Conservation (phyloP, 345 rosid genomes). For the Populus davidiana region DNA sequence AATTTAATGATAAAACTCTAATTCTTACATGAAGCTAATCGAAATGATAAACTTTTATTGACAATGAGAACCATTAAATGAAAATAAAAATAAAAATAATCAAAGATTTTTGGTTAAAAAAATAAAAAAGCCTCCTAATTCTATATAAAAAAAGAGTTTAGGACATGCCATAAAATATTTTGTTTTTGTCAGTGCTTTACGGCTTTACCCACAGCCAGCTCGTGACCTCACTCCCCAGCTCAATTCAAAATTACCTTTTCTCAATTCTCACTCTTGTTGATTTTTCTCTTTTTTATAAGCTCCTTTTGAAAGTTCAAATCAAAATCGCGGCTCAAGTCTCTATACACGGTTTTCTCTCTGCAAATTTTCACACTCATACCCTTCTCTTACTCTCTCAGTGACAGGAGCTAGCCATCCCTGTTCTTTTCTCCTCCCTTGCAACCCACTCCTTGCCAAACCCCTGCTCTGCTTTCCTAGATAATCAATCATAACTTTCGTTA, state of each 20-base stretch:
- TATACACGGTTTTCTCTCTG: background rate
- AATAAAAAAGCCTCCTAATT: too few species aligned
- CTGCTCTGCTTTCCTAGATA: too few species aligned
- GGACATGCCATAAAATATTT: too few species aligned
- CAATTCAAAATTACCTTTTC: conserved; percentile 8
- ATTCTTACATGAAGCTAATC: too few species aligned
- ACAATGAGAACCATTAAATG: too few species aligned
- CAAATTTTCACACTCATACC: background rate
- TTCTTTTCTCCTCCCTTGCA: background rate
- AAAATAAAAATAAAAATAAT: too few species aligned
- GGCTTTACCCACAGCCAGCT: background rate
- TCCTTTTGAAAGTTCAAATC: conserved; percentile 17
- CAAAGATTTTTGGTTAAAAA: too few species aligned
- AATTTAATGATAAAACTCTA: too few species aligned
- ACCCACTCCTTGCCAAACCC: background rate
- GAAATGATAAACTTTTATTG: too few species aligned
- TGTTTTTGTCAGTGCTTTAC: too few species aligned
- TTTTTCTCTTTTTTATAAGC: conserved; percentile 7
- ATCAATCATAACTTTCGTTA: background rate
- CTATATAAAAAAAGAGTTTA: too few species aligned
- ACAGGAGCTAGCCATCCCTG: background rate
- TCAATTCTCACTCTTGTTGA: background rate
- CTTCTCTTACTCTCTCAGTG: background rate
- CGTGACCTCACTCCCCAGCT: background rate
- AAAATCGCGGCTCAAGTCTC: conserved; percentile 17